Percentiles rank a stretch among this genome's conserved stretches.
These are phyloP conservation scores for Hypoxylon fuscum DNA, from an alignment of 495 filamentous ascomycete genomes.

Conservation along the genomic window DNA sequence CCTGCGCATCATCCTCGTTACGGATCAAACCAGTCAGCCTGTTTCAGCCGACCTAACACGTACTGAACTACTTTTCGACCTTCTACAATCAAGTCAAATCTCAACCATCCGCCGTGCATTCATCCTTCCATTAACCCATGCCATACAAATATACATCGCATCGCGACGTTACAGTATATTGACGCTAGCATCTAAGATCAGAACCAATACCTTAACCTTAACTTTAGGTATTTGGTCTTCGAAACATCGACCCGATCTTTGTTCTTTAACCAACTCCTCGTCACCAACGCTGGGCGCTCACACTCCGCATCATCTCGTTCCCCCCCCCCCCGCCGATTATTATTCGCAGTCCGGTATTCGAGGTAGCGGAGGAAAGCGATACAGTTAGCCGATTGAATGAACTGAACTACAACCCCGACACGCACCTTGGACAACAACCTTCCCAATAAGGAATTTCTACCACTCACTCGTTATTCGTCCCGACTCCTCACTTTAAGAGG, in stretches of 20 bases:
- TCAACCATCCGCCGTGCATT: constrained; percentile 2
- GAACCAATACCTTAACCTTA: constrained; percentile 10
- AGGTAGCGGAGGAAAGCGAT: constrained; percentile 8
- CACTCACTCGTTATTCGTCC: constrained; percentile 23
- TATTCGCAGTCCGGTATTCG: neutral
- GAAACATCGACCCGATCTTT: constrained; percentile 21
- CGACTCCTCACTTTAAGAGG: constrained; percentile 42
- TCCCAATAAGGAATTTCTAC: constrained; percentile 18
- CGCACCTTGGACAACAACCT: constrained; percentile 1
- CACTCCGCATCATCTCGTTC: neutral
- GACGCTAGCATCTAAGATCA: constrained; percentile 9
- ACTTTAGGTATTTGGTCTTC: constrained; percentile 17
- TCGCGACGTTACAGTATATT: constrained; percentile 18
- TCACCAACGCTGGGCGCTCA: neutral
- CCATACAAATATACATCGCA: constrained; percentile 1
- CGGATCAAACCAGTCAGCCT: constrained; percentile 51
- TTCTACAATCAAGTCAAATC: constrained; percentile 24
- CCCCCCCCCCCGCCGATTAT: constrained; percentile 18
- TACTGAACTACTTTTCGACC: constrained; percentile 37
- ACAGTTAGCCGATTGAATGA: constrained; percentile 21
- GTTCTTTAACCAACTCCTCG: neutral
- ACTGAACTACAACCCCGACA: constrained; percentile 4
- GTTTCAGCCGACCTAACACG: constrained; percentile 56
- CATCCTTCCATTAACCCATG: constrained; percentile 4
- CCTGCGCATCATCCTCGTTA: constrained; percentile 37